Evolutionary conservation across 208 protist genomes (phyloP), one percentile per base, ranked within the genome.

Genomic region (Leptomonas pyrrhocoris): DNA sequence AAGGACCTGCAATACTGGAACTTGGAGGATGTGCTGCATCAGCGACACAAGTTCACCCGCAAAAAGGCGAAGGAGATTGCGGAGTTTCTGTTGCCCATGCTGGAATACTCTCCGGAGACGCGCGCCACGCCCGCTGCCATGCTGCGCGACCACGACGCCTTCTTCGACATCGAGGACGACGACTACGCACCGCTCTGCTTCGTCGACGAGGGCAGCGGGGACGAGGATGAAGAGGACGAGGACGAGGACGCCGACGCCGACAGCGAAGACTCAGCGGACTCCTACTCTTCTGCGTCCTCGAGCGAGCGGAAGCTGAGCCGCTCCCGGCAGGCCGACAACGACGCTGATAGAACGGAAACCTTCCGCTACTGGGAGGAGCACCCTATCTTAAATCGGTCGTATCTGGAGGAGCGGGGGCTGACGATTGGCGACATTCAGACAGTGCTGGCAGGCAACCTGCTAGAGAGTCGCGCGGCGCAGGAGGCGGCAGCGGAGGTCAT

Each of bases 11-110:
- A 88, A 49, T 95, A 91, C 69, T 93, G 87, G 84, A 74, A 69
- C 19, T 68, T 94, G 18, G 93, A 91, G 86, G 95, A 85, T 48
- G 84, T 99, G 12, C 85, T 99, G 12, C 75, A 95, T 50, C 78
- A 97, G 45, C 97, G 98, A 36, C 98, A 99, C 75, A 85, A 89
- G 53, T 98, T 98, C 67, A 85, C 79, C 2, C 48, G 50, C 7
- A 68, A 93, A 36, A 96, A 98, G 70, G 97, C 98, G 6, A 75
- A 74, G 19, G 85, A 96, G 62, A 94, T 99, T 51, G 81, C 85
- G 12, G 73, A 94, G 25, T 99, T 99, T 79, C 71, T 99, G 19
- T 74, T 96, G 40, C 97, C 97, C 8, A 98, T 99, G 96, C 85
- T 99, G 6, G 80, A 98, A 30, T 96, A 93, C 69, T 45, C 73